phyloP scores from a whole-genome alignment of 1,139 yeast species.

The Suhomyces yuchorum region DNA sequence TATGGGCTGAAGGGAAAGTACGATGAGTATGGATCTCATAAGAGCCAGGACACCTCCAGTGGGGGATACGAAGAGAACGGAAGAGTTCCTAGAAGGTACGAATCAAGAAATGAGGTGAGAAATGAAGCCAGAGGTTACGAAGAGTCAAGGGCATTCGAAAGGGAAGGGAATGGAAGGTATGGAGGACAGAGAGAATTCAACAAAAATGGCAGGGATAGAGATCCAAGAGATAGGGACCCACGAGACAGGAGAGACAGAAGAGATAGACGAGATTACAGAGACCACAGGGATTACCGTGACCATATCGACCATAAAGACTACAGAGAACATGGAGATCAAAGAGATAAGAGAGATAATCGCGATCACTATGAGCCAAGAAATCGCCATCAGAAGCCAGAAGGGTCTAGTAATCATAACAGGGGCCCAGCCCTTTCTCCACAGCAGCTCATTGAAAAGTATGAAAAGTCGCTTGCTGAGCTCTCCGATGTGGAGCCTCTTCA shows the following conservation, averaged over 20 bases:
- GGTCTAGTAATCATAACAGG: not conserved
- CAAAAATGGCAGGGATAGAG: not conserved
- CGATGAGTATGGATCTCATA: constrained; percentile 9
- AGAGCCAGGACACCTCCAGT: not conserved
- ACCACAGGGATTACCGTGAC: constrained; percentile 7
- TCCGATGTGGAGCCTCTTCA: constrained; percentile 28
- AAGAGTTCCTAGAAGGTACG: not conserved
- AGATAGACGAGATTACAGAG: constrained; percentile 10
- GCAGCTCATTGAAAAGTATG: constrained; percentile 24
- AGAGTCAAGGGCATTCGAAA: not conserved
- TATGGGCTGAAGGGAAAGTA: constrained; percentile 2
- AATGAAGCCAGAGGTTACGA: constrained; percentile 1
- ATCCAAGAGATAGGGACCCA: constrained; percentile 8
- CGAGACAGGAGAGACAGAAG: constrained; percentile 4
- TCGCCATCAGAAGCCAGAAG: not conserved
- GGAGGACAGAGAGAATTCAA: not conserved
- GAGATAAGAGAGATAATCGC: not conserved
- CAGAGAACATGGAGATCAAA: constrained; percentile 1
- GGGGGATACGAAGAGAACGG: not conserved
- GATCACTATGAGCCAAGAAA: constrained; percentile 8
- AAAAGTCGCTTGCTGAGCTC: constrained; percentile 25
- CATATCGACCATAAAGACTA: not conserved
- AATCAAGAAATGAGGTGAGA: not conserved
- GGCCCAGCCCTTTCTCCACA: constrained; percentile 20
- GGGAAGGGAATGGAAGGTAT: not conserved